A percentile compares a stretch with the other conserved stretches of the same genome.
These are phyloP conservation scores for Westerdykella aurantiaca DNA, from an alignment of 2,329 filamentous ascomycete genomes.

Conservation along the genomic window DNA sequence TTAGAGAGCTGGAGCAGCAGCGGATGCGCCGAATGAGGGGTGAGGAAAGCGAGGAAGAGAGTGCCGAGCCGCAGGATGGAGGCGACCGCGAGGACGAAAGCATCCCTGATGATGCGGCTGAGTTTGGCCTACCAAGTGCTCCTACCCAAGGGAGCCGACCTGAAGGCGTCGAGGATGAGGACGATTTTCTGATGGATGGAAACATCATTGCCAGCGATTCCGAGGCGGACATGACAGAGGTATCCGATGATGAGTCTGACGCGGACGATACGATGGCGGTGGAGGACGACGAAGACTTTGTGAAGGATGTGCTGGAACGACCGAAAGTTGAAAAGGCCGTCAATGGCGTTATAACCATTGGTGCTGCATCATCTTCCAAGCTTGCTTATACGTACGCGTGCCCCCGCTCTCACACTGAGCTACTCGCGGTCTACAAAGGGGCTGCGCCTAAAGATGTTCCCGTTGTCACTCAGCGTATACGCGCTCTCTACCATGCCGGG, in stretches of 20 bases:
- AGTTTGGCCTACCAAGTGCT: constrained; percentile 58
- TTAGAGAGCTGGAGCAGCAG: constrained; percentile 78
- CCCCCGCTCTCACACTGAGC: constrained; percentile 68
- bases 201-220: constrained; percentile 80
- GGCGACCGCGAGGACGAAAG: constrained; percentile 33
- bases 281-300: constrained; percentile 45
- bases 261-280: constrained; percentile 35
- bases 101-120: constrained; percentile 52
- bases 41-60: constrained; percentile 63
- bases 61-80: constrained; percentile 40
- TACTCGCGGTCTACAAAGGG: constrained; percentile 59
- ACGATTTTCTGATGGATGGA: constrained; percentile 87
- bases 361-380: constrained; percentile 41
- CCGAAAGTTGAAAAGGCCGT: constrained; percentile 29
- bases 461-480: constrained; percentile 78
- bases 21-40: constrained; percentile 82
- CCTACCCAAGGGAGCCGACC: constrained; percentile 39
- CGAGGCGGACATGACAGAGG: constrained; percentile 37
- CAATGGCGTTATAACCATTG: constrained; percentile 37
- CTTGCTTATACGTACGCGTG: constrained; percentile 83
- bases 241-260: constrained; percentile 24
- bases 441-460: constrained; percentile 63
- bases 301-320: constrained; percentile 39
- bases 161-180: constrained; percentile 70
- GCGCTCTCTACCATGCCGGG: constrained; percentile 86